Evolutionary conservation across 371 early-diverging fungal genomes (phyloP), one percentile per base, ranked within the genome.

Genomic region (Mucor lusitanicus): DNA sequence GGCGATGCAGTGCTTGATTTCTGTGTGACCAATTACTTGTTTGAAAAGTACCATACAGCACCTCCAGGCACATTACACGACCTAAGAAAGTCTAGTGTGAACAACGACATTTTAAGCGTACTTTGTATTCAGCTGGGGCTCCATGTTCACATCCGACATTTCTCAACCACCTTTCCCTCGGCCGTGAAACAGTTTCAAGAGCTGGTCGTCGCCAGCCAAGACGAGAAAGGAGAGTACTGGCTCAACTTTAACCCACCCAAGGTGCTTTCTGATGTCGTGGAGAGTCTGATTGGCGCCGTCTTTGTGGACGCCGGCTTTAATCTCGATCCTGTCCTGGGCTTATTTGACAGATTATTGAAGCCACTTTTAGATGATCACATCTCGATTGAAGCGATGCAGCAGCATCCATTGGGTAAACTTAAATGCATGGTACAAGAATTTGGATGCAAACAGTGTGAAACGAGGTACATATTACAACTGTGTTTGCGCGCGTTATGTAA

Each of bases 1-100:
- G 98, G 97, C 15, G 97, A 97, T 72, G 92, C 96, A 0, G 85
- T 96, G 4, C 73, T 97, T 19, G 95, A 93, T 63, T 93, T 88
- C 65, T 77, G 92, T 53, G 87, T 92, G 2, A 89, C 92, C 3
- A 78, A 82, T 21, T 85, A 92, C 40, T 81, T 94, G 55, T 96
- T 83, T 67, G 63, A 84, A 37, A 81, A 81, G 55, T 80, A 85
- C 57, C 80, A 79, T 9, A 67, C 72, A 6, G 84, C 85, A 17
- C 68, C 73, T 11, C 95, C 95, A 0, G 89, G 90, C 19, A 69
- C 82, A 27, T 85, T 92, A 61, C 87, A 88, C 9, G 85, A 84
- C 39, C 74, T 94, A 55, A 91, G 93, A 76, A 90, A 91, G 58
- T 87, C 91, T 2, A 87, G 92, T 8, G 94, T 95, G 54, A 91